Evolutionary conservation across 352 stramenopile genomes (phyloP).

Genomic region (Globisporangium nunn): DNA sequence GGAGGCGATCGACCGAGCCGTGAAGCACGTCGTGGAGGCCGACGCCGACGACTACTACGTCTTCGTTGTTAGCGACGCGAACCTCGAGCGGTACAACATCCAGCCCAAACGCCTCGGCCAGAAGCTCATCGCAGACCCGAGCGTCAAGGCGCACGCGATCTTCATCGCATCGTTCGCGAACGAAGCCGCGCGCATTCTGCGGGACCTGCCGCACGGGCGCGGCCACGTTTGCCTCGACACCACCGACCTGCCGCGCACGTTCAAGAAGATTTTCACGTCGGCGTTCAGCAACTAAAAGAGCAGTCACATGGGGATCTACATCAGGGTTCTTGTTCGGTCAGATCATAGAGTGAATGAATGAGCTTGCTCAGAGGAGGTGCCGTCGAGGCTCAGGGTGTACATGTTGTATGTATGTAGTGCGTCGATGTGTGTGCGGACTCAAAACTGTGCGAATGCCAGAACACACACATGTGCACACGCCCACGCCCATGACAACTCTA

Average conservation of each 20-base stretch:
- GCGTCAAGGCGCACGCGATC: constrained; percentile 70
- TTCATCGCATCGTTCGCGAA: constrained; percentile 83
- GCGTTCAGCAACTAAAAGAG: constrained; percentile 28
- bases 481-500: not conserved
- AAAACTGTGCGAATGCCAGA: not conserved
- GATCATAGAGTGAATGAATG: not conserved
- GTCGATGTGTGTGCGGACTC: not conserved
- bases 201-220: constrained; percentile 54
- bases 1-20: constrained; percentile 82
- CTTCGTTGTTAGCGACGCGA: constrained; percentile 94
- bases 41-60: constrained; percentile 82
- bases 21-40: constrained; percentile 58
- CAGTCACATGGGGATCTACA: no score
- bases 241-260: constrained; percentile 65
- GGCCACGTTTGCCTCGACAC: constrained; percentile 80
- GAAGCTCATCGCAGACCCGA: constrained; percentile 41
- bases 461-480: no score
- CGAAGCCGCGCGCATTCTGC: constrained; percentile 61
- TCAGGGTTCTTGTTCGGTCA: no score
- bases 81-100: constrained; percentile 91
- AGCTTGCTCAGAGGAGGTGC: not conserved
- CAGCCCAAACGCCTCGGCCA: constrained; percentile 40
- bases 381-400: not conserved
- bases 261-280: constrained; percentile 81
- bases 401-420: not conserved